Evolutionary conservation across 1,284 basidiomycete species (phyloP), one percentile per base, ranked within the genome.

Genomic region (Prillingera fragicola): DNA sequence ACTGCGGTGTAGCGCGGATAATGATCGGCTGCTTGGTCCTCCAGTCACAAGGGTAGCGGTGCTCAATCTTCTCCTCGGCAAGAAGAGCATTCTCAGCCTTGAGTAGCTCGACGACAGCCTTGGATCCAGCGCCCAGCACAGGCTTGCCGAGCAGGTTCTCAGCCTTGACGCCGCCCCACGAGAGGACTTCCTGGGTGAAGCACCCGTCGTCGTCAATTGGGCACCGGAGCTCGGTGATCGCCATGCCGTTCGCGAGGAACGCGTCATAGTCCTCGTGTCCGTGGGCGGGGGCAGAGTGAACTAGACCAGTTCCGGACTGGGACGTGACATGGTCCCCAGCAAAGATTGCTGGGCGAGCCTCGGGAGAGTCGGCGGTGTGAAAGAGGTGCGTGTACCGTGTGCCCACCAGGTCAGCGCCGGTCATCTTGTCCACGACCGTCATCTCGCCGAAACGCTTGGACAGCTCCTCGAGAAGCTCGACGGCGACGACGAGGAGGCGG

Each of bases 41-140:
- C 94, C 94, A 98, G 65, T 99, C 94, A 64, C 91, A 92, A 0
- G 95, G 92, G 66, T 96, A 98, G 38, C 83, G 81, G 72, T 98
- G 95, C 54, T 80, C 81, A 57, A 89, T 79, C 51, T 75, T 76
- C 60, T 88, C 78, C 41, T 85, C 74, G 46, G 82, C 82, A 23
- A 88, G 66, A 12, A 95, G 70, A 0, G 73, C 74, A 2, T 78
- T 81, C 2, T 59, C 46, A n/a, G 75, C 63, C 39, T 77, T 70
- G 39, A 97, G 67, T 12, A 92, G 62, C 24, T 77, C 71, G 5
- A 87, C 77, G 32, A 92, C 75, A 15, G 75, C 76, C 43, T 77
- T 78, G 3, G 79, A 81, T 0, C 92, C 94, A 5, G 77, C 78
- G 6, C 73, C 75, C 12, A 96, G 69, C 1, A 94, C 87, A 1